Base-by-base conservation (phyloP, 306 rosid genomes). In the Senna siamea region DNA sequence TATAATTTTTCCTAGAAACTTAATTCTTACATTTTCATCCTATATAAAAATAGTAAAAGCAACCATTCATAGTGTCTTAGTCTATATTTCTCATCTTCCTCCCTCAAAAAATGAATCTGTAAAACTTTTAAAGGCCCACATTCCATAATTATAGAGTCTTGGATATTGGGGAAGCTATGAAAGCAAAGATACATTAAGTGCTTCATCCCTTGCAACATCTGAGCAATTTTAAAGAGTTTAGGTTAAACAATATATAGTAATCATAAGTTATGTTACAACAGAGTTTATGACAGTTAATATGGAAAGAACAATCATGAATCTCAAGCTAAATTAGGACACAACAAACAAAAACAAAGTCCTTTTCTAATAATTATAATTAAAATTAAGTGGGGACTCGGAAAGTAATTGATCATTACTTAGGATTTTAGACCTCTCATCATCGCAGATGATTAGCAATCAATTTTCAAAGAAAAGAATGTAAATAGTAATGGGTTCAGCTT, bases 191-290 rank as follows among this genome's bases (percentile, higher is more conserved):
- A 17, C 37, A 32, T 13, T 34, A 19, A 7, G 26, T 22, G 55
- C 17, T 74, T 51, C 40, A 51, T 79, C 72, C 69, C n/a, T 44
- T 72, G 23, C 70, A 41, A 51, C 15, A 75, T 44, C 48, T 59
- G 32, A 50, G n/a, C 52, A 58, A 51, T 32, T 50, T 32, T 9
- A 64, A 30, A 53, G n/a, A 14, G 4, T 41, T 34, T 46, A 69
- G 23, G 46, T 54, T 37, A 70, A 12, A 63, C 74, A 55, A 17
- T 18, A 46, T 26, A 48, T 53, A 19, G 44, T 46, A 54, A 0
- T 20, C 75, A 55, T 18, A 44, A 40, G 43, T 18, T 14, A 58
- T 51, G 23, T 13, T 48, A 23, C 60, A 47, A 6, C 5, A 47
- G 0, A 1, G 9, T 18, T 53, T 9, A 0, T 19, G 13, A 51